Evolutionary conservation across 1,139 yeast species (phyloP), one percentile per base, ranked within the genome.

Genomic region (Hansenula sp.): DNA sequence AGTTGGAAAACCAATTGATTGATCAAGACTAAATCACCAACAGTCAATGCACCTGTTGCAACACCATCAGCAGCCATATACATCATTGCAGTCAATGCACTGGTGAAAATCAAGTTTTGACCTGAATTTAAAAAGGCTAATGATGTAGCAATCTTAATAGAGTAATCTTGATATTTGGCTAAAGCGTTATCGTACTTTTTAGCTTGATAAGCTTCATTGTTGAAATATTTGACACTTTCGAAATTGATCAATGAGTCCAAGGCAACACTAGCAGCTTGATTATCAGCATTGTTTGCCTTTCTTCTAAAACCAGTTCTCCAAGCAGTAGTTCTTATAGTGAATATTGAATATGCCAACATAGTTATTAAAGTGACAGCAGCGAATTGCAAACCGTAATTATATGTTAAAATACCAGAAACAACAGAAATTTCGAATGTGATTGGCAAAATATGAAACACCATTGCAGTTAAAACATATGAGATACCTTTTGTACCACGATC

Each of bases 401-500:
- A 92, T 10, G 96, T 86, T 52, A 92, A 69, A 34, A 92, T 86
- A 43, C 97, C 96, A 61, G 97, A 87, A 8, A 92, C 99, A 44
- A 92, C 81, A 5, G 86, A 74, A 40, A 92, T 92, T 62, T 92
- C 99, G 60, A 92, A 84, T 2, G 95, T 73, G 29, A 92, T 84
- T 7, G 99, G 99, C 34, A 92, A 71, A 25, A 92, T 90, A 60
- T 94, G 98, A 67, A 92, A 92, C 13, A 94, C 96, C 96, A 92
- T 86, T 3, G 98, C 96, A 31, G 87, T 81, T 40, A 92, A 68
- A 6, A 92, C 97, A 56, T 85, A 90, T 20, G 95, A 83, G 40
- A 92, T 92, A 64, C 99, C 98, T 54, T 92, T 92, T 1, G 97
- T 92, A 60, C 99, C 99, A 52, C 98, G 72, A 57, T 92, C 99